Evolutionary conservation across 176 grass and related monocot genomes (phyloP).

Genomic region (Hordeum marinum): DNA sequence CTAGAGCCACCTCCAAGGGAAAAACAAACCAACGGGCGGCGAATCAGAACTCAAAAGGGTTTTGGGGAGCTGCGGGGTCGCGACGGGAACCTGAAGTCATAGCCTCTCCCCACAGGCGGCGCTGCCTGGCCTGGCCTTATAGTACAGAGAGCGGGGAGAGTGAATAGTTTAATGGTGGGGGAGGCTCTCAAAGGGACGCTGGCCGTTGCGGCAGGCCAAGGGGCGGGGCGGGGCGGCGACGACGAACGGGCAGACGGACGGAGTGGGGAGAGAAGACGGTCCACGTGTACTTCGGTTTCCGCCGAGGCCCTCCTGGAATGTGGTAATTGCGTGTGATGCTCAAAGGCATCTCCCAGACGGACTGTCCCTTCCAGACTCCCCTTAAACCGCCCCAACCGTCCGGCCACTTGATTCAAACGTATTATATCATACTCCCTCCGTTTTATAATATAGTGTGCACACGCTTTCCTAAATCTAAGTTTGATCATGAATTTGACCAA

Average conservation of each 20-base stretch:
- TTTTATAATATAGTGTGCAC: too few species aligned
- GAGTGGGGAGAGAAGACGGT: constrained; percentile 6
- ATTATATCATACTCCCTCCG: too few species aligned
- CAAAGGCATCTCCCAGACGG: too few species aligned
- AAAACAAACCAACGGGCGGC: background rate
- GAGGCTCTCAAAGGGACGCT: constrained; percentile 19
- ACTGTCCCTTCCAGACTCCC: too few species aligned
- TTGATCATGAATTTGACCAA: too few species aligned
- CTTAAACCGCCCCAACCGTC: too few species aligned
- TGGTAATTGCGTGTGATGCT: too few species aligned
- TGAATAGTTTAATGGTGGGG: constrained; percentile 23
- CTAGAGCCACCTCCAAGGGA: constrained; percentile 45
- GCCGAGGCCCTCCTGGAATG: background rate
- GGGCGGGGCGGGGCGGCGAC: constrained; percentile 18
- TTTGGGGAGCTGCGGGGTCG: background rate
- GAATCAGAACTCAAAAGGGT: background rate
- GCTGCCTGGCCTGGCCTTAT: constrained; percentile 24
- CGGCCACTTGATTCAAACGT: too few species aligned
- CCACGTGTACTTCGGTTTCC: background rate
- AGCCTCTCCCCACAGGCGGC: constrained; percentile 9
- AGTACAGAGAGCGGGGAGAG: background rate
- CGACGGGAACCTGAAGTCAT: constrained; percentile 39
- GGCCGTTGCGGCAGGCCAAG: constrained; percentile 40
- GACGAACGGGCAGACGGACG: background rate
- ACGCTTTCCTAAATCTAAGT: too few species aligned